Evolutionary conservation across 176 grass and related monocot genomes (phyloP).

Genomic region (Rhynchospora pubera): DNA sequence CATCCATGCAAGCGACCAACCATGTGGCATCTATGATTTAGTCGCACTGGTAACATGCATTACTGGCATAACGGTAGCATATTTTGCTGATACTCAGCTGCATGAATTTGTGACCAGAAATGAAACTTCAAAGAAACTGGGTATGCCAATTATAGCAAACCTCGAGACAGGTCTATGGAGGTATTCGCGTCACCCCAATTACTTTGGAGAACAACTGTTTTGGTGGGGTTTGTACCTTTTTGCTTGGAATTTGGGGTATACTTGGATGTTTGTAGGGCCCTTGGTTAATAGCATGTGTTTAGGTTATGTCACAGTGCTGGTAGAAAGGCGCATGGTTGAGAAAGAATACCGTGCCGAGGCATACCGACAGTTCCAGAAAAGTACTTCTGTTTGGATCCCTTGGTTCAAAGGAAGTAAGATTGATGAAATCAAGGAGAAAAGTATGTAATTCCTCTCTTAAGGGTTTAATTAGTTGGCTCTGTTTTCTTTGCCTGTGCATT

Average conservation of each 20-base stretch:
- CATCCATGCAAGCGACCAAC: conserved; percentile 44
- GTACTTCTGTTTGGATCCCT: conserved; percentile 75
- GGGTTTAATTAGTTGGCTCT: not conserved
- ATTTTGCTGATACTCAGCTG: conserved; percentile 80
- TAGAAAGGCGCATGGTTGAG: conserved; percentile 71
- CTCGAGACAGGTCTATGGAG: conserved; percentile 59
- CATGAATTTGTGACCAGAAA: conserved; percentile 51
- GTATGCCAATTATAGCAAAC: conserved; percentile 29
- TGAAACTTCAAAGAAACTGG: conserved; percentile 34
- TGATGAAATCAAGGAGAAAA: conserved; percentile 39
- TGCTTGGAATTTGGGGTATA: conserved; percentile 61
- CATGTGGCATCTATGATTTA: conserved; percentile 50
- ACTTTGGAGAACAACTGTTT: conserved; percentile 83
- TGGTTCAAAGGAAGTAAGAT: conserved; percentile 54
- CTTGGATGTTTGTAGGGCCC: conserved; percentile 68
- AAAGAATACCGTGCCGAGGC: conserved; percentile 55
- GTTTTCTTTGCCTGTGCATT: not conserved
- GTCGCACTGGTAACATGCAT: conserved; percentile 39
- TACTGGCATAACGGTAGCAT: conserved; percentile 43
- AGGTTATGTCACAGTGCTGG: conserved; percentile 71
- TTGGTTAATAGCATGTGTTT: conserved; percentile 71
- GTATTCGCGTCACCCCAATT: conserved; percentile 94
- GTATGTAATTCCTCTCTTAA: conserved; percentile 7
- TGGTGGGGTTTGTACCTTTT: conserved; percentile 86
- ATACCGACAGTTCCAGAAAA: conserved; percentile 58